phyloP scores from a whole-genome alignment of 352 stramenopile genomes.

The Phytophthora brassicae region DNA sequence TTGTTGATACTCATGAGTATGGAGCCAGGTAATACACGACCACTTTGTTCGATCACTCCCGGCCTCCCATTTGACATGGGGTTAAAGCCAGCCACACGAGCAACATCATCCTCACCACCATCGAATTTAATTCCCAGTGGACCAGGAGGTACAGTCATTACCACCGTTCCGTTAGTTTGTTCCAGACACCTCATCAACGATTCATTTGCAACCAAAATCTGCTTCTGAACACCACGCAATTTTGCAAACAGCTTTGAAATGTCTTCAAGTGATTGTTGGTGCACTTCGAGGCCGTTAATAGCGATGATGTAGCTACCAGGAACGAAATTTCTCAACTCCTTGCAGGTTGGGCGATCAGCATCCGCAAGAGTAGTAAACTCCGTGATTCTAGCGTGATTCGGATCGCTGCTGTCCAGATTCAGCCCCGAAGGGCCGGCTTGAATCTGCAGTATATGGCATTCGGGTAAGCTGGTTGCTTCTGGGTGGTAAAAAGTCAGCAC shows the following conservation, averaged over 20 bases:
- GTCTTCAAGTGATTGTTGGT: constrained; percentile 38
- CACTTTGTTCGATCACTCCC: constrained; percentile 39
- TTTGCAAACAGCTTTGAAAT: constrained; percentile 51
- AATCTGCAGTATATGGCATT: constrained; percentile 47
- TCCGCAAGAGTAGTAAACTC: constrained; percentile 47
- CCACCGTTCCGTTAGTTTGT: constrained; percentile 3
- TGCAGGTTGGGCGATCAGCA: constrained; percentile 40
- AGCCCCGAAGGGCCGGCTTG: constrained; percentile 49
- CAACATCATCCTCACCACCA: constrained; percentile 21
- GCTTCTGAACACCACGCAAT: constrained; percentile 37
- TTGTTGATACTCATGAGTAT: constrained; percentile 50
- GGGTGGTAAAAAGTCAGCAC: constrained; percentile 43
- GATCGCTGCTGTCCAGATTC: constrained; percentile 42
- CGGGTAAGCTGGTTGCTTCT: constrained; percentile 17
- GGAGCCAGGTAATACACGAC: constrained; percentile 36
- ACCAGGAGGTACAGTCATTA: constrained; percentile 36
- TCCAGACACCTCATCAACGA: constrained; percentile 32
- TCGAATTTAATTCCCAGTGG: constrained; percentile 57
- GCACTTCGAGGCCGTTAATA: constrained; percentile 70
- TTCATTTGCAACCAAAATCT: constrained; percentile 49
- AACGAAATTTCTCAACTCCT: constrained; percentile 36
- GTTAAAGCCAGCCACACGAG: constrained; percentile 49
- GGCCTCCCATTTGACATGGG: constrained; percentile 24
- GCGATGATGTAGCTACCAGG: constrained; percentile 55
- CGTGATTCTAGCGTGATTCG: constrained; percentile 38